Evolutionary conservation across 805 yeast species (phyloP).

Genomic region (Kazachstania taianensis): DNA sequence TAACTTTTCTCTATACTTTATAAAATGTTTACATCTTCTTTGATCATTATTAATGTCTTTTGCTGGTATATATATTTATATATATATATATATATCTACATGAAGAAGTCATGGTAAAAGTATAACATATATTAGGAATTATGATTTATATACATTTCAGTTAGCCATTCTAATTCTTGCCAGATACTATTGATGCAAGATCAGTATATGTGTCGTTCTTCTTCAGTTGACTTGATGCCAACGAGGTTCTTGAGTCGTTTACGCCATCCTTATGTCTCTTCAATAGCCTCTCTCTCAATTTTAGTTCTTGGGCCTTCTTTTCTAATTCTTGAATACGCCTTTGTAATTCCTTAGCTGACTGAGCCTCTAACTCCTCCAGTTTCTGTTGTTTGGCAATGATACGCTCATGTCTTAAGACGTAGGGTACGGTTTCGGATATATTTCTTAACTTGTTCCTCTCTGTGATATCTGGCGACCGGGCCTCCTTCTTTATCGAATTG

Average conservation of each 20-base stretch:
- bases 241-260: slow-evolving; percentile 15
- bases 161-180: too few relatives aligned
- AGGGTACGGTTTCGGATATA: slow-evolving; percentile 79
- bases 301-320: slow-evolving; percentile 62
- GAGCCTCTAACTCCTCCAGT: slow-evolving; percentile 68
- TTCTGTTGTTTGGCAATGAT: slow-evolving; percentile 66
- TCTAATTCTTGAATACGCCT: slow-evolving; percentile 68
- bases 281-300: slow-evolving; percentile 50
- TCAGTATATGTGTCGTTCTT: slow-evolving; percentile 49
- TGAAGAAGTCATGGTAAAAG: too few relatives aligned
- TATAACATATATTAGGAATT: too few relatives aligned
- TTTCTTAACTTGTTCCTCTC: slow-evolving; percentile 60
- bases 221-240: slow-evolving; percentile 23
- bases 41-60: too few relatives aligned
- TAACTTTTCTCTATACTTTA: too few relatives aligned
- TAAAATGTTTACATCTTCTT: too few relatives aligned
- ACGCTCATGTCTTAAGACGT: slow-evolving; percentile 67
- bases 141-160: too few relatives aligned
- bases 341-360: slow-evolving; percentile 64
- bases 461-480: slow-evolving; percentile 24
- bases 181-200: slow-evolving; percentile 36
- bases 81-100: too few relatives aligned
- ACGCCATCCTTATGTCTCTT: too few relatives aligned
- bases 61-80: too few relatives aligned
- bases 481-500: slow-evolving; percentile 29